A percentile compares a stretch with the other conserved stretches of the same genome.
Conservation (phyloP, 2,329 filamentous ascomycete species). For the Ceratocystis eucalypticola region DNA sequence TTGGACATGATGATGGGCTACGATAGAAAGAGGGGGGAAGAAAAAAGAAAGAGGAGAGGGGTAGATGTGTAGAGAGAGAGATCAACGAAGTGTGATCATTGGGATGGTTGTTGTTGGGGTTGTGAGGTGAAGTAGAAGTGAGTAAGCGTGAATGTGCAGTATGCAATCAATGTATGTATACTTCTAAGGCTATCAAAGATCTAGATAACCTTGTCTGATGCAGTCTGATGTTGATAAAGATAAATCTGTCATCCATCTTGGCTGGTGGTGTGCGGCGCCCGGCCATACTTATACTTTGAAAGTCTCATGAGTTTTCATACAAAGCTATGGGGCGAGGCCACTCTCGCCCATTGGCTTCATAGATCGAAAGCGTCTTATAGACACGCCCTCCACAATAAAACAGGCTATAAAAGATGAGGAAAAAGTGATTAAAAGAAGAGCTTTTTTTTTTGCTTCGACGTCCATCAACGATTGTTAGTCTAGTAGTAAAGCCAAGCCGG, state of each 20-base stretch:
- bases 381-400: background rate
- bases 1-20: slow-evolving; percentile 7
- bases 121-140: background rate
- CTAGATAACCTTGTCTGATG: background rate
- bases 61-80: background rate
- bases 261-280: background rate
- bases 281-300: slow-evolving; percentile 1
- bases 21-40: background rate
- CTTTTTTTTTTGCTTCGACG: background rate
- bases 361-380: background rate
- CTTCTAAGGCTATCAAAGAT: background rate
- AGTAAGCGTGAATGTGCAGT: background rate
- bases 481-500: background rate
- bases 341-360: background rate
- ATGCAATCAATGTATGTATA: background rate
- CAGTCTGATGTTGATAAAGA: too few relatives aligned
- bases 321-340: background rate
- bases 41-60: background rate
- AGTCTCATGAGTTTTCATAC: background rate
- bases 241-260: background rate
- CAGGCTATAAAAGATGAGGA: background rate
- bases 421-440: background rate
- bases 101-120: background rate
- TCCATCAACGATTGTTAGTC: background rate
- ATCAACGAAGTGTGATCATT: slow-evolving; percentile 7